These are phyloP conservation scores for Bryoglossum gracile DNA, from an alignment of 495 filamentous ascomycete genomes.

Conservation along the genomic window DNA sequence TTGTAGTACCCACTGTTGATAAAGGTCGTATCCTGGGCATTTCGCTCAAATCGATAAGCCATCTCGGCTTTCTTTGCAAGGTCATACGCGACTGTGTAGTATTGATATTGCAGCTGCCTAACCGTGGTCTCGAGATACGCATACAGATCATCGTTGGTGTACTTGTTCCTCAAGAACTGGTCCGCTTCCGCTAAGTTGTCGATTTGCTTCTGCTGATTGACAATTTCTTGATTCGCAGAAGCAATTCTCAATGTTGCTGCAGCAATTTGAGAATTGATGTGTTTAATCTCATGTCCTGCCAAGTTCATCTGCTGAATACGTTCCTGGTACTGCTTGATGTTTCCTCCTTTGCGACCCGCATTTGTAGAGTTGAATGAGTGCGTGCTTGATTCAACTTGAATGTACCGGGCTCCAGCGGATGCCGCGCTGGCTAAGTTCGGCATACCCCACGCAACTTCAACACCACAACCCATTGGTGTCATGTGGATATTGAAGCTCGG, in stretches of 20 bases:
- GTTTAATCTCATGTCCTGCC: constrained; percentile 27
- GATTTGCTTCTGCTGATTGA: constrained; percentile 21
- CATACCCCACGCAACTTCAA: not conserved
- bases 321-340: constrained; percentile 17
- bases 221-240: constrained; percentile 18
- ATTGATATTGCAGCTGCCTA: constrained; percentile 13
- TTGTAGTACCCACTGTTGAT: constrained; percentile 24
- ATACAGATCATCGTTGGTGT: constrained; percentile 30
- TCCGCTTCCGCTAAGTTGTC: constrained; percentile 15
- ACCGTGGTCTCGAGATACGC: constrained; percentile 22
- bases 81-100: constrained; percentile 21
- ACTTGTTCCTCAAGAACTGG: constrained; percentile 27
- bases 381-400: too few relatives aligned
- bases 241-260: constrained; percentile 15
- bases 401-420: too few relatives aligned
- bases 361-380: too few relatives aligned
- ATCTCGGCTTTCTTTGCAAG: constrained; percentile 22
- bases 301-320: constrained; percentile 25
- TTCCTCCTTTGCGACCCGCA: not conserved
- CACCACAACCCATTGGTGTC: not conserved
- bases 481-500: not conserved
- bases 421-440: not conserved
- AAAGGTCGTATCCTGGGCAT: not conserved
- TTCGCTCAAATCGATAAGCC: constrained; percentile 22
- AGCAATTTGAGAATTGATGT: constrained; percentile 29